Percentiles rank a stretch among this genome's conserved stretches.
phyloP scores from a whole-genome alignment of 495 filamentous ascomycete genomes.

The Aspergillus diversus region DNA sequence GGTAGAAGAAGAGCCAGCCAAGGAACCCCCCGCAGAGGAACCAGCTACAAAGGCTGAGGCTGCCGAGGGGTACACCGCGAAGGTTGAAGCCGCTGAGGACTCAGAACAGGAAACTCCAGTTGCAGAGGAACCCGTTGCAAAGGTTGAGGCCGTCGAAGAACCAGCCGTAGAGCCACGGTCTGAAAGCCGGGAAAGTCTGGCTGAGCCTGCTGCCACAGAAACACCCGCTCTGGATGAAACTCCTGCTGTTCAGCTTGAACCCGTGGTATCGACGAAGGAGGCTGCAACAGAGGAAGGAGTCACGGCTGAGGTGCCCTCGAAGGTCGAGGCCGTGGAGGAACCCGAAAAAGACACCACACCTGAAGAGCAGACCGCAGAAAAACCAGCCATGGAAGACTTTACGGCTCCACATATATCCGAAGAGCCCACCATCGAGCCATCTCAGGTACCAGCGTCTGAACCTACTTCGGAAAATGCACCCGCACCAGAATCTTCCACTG shows the following conservation, averaged over 20 bases:
- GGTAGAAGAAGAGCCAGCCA: neutral
- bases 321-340: slow-evolving; percentile 17
- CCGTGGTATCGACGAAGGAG: slow-evolving; percentile 3
- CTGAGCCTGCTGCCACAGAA: neutral
- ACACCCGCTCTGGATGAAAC: slow-evolving; percentile 1
- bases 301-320: neutral
- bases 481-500: neutral
- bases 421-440: neutral
- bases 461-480: neutral
- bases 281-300: neutral
- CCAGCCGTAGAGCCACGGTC: slow-evolving; percentile 6
- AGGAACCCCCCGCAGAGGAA: slow-evolving; percentile 10
- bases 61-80: too few relatives aligned
- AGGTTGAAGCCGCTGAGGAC: neutral
- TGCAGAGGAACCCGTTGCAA: slow-evolving; percentile 7
- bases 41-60: neutral
- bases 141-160: slow-evolving; percentile 9
- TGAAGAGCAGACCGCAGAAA: slow-evolving; percentile 8
- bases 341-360: neutral
- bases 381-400: neutral
- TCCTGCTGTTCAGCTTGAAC: too few relatives aligned
- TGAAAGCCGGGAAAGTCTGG: neutral
- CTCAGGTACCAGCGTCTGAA: neutral
- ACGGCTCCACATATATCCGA: neutral
- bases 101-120: neutral